Percentiles rank a stretch among this genome's conserved stretches.
Conservation (phyloP, 2,329 filamentous ascomycete species). For the Botrytis porri region DNA sequence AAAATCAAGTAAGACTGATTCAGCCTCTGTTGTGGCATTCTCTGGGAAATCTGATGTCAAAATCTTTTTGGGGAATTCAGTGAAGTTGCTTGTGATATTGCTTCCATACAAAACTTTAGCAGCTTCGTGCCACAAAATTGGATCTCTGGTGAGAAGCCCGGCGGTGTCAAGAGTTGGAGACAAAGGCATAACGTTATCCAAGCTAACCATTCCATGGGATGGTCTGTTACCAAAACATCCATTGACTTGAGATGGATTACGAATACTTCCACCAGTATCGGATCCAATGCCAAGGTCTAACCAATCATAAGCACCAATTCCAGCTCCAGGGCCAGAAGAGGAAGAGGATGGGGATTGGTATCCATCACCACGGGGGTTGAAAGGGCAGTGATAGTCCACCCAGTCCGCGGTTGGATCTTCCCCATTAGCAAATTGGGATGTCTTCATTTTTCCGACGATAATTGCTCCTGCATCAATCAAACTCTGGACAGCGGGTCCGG, state of each 20-base stretch:
- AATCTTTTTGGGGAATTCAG: conserved; percentile 43
- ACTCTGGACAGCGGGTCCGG: conserved; percentile 50
- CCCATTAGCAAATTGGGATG: conserved; percentile 45
- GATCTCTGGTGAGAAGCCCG: conserved; percentile 47
- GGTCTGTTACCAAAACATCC: conserved; percentile 51
- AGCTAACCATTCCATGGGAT: conserved; percentile 43
- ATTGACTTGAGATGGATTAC: conserved; percentile 47
- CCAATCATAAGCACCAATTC: conserved; percentile 46
- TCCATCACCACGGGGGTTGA: conserved; percentile 47
- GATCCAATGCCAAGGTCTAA: conserved; percentile 50
- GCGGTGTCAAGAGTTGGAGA: conserved; percentile 48
- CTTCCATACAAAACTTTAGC: conserved; percentile 46
- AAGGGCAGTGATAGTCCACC: conserved; percentile 43
- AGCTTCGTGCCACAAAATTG: conserved; percentile 43
- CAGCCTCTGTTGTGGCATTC: conserved; percentile 38
- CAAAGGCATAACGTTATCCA: conserved; percentile 49
- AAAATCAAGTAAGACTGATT: conserved; percentile 44
- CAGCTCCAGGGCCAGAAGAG: conserved; percentile 46
- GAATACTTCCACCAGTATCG: conserved; percentile 49
- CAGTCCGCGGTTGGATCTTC: conserved; percentile 49
- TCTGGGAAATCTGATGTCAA: conserved; percentile 45
- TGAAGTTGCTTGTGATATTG: conserved; percentile 44
- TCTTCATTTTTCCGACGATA: conserved; percentile 53
- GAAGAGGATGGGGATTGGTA: conserved; percentile 49
- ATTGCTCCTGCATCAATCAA: conserved; percentile 59